phyloP scores from a whole-genome alignment of 176 grass and related monocot genomes.

The Alloteropsis semialata region DNA sequence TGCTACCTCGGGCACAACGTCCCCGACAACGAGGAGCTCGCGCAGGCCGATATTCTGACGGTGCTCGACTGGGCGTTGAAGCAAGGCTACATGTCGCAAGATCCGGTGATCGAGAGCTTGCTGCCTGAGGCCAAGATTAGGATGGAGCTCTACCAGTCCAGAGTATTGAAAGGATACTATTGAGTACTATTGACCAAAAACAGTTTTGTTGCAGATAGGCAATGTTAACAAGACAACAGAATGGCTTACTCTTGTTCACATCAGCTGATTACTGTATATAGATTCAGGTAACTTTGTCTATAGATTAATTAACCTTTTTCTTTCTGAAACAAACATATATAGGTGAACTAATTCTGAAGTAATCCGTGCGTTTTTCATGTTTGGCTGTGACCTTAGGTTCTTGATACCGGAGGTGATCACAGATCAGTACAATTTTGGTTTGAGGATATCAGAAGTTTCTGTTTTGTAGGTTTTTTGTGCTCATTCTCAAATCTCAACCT shows the following conservation, averaged over 20 bases:
- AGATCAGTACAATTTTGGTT: slow-evolving; percentile 7
- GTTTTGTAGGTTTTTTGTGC: slow-evolving; percentile 17
- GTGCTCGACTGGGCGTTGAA: slow-evolving; percentile 87
- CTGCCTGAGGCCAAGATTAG: slow-evolving; percentile 83
- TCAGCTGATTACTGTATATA: neutral
- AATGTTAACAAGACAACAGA: slow-evolving; percentile 10
- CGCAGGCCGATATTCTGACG: slow-evolving; percentile 66
- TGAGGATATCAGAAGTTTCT: slow-evolving; percentile 11
- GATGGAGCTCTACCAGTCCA: slow-evolving; percentile 91
- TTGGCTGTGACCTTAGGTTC: slow-evolving; percentile 13
- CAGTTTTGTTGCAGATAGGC: slow-evolving; percentile 13
- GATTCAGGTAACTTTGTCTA: slow-evolving; percentile 10
- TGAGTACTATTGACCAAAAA: slow-evolving; percentile 13
- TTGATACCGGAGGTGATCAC: neutral
- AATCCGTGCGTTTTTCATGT: neutral
- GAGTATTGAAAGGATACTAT: slow-evolving; percentile 58
- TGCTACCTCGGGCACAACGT: slow-evolving; percentile 81
- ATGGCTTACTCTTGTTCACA: neutral
- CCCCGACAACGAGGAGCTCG: slow-evolving; percentile 78
- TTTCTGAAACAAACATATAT: neutral
- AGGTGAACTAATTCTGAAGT: neutral
- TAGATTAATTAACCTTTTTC: neutral
- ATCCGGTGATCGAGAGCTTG: slow-evolving; percentile 55
- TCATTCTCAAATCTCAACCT: slow-evolving; percentile 1
- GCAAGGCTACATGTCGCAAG: slow-evolving; percentile 61